Base-by-base conservation (phyloP, 441 rosid genomes). In the Aquilaria agallochum region DNA sequence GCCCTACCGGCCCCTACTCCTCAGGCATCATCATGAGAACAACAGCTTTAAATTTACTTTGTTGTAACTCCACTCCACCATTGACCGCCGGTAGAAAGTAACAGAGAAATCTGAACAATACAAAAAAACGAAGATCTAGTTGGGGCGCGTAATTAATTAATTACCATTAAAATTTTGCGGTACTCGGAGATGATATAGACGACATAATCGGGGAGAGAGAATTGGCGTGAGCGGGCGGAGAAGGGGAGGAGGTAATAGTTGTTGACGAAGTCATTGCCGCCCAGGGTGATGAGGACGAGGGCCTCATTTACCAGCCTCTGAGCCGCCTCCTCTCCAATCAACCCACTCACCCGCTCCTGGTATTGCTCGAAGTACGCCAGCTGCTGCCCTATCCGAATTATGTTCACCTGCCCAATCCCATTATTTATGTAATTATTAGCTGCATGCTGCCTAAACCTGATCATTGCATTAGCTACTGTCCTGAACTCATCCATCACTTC, bases 201-300 rank as follows among this genome's bases (percentile, higher is more conserved):
- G 31, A 94, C 96, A 47, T 86, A 94, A 56, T 87, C 80, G 0
- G 92, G 87, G 58, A 94, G 88, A 10, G 94, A 12, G 69, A 72
- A 91, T 47, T 91, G 96, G 60, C 92, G 96, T 63, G 99, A 94
- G 56, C 99, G 76, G 45, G 94, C 89, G 0, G 97, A 94, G 75
- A 77, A 83, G 5, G 96, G 99, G 53, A 91, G 83, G 71, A 91
- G 69, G 62, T 75, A 94, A 70, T 94, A 94, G 69, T 91, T 91
- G 81, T 89, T 94, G 50, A 94, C 97, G 36, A 94, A 94, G 69
- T 94, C 99, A 55, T 91, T 94, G 57, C 97, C 99, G 0, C 97
- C 99, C 2, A 89, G 78, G 13, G 97, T 94, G 64, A 91, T 80
- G 31, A 94, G 80, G 45, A 87, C 78, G 12, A 94, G 83, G 49